A percentile compares a stretch with the other conserved stretches of the same genome.
Conservation (phyloP, 2,329 filamentous ascomycete genomes). For the Sporothrix phasma region DNA sequence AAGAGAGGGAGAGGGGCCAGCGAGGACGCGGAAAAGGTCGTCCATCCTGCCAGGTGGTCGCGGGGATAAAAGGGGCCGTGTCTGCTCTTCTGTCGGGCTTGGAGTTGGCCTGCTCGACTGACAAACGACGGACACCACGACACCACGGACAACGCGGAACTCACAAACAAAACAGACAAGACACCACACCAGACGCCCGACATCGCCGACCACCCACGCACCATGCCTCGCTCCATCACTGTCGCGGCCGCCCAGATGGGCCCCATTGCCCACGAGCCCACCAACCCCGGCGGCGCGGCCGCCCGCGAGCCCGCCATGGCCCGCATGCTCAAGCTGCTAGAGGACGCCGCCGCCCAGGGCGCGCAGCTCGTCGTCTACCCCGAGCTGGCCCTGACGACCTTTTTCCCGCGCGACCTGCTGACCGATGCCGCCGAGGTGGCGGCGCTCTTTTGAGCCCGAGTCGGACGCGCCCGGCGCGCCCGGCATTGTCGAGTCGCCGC, state of each 20-base stretch:
- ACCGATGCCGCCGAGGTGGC: slow-evolving; percentile 33
- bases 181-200: neutral
- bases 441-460: slow-evolving; percentile 40
- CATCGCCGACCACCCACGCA: neutral
- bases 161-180: neutral
- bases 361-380: slow-evolving; percentile 44
- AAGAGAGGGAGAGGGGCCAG: no score
- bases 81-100: no score
- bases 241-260: slow-evolving; percentile 48
- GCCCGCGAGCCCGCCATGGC: slow-evolving; percentile 33
- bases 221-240: slow-evolving; percentile 16
- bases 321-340: slow-evolving; percentile 40
- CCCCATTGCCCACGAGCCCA: slow-evolving; percentile 28
- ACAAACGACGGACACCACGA: no score
- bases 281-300: slow-evolving; percentile 25
- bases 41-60: neutral
- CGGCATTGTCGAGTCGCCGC: slow-evolving; percentile 30
- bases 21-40: neutral
- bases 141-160: no score
- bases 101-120: no score
- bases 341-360: slow-evolving; percentile 33
- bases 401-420: slow-evolving; percentile 44
- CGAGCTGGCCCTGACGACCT: slow-evolving; percentile 45
- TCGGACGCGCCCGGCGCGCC: slow-evolving; percentile 26
- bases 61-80: neutral